phyloP scores from a whole-genome alignment of 257 asterid genomes.

The Solanum paucissectum region DNA sequence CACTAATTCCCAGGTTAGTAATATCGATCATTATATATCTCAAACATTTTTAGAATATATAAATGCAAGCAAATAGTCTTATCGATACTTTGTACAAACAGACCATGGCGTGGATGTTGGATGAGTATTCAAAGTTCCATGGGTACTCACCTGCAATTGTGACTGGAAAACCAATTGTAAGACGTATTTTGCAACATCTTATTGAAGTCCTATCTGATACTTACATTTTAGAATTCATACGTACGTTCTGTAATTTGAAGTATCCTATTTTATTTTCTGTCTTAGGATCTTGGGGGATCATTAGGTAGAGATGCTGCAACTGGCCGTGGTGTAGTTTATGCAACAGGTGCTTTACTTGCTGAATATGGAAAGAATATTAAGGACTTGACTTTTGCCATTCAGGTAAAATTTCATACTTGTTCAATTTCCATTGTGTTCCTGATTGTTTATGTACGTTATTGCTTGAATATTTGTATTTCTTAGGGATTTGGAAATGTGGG shows the following conservation, averaged over 20 bases:
- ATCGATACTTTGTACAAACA: constrained; percentile 18
- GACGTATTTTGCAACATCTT: constrained; percentile 12
- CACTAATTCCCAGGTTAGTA: constrained; percentile 83
- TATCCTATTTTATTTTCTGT: not conserved
- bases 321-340: constrained; percentile 87
- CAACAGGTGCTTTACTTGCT: constrained; percentile 73
- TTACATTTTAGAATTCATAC: not conserved
- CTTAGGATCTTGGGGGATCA: constrained; percentile 89
- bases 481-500: constrained; percentile 96
- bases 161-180: constrained; percentile 89
- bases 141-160: constrained; percentile 96
- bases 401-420: constrained; percentile 28
- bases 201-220: not conserved
- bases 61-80: not conserved
- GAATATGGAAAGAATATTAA: constrained; percentile 74
- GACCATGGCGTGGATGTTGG: constrained; percentile 99
- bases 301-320: constrained; percentile 94
- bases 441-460: not conserved
- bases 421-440: not conserved
- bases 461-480: not conserved
- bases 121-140: constrained; percentile 94
- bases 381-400: constrained; percentile 66
- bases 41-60: not conserved
- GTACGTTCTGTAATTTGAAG: not conserved
- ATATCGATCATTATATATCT: not conserved